phyloP scores from a whole-genome alignment of 768 basidiomycete genomes.

The Chiua virens region DNA sequence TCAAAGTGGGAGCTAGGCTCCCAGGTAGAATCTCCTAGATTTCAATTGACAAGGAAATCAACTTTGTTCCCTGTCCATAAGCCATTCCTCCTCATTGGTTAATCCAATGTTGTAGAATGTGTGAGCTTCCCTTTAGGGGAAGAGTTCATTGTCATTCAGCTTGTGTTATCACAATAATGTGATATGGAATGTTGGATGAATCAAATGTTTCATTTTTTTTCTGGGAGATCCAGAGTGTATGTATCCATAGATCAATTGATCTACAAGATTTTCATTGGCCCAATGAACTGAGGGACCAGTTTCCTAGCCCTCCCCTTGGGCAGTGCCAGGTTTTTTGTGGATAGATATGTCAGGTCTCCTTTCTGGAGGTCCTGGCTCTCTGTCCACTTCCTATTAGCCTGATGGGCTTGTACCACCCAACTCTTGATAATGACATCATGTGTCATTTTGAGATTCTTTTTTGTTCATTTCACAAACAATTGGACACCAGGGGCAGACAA shows the following conservation, averaged over 20 bases:
- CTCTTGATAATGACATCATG: conserved; percentile 40
- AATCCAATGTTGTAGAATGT: no score
- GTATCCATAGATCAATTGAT: no score
- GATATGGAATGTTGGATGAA: neutral
- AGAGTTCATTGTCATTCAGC: no score
- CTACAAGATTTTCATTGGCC: conserved; percentile 25
- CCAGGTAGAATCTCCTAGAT: no score
- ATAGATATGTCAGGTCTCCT: conserved; percentile 36
- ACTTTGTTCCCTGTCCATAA: no score
- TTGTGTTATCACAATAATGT: no score
- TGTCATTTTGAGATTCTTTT: conserved; percentile 24
- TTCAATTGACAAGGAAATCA: no score
- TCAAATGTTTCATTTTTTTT: neutral
- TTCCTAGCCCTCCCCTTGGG: conserved; percentile 36
- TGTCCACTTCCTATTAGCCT: conserved; percentile 26
- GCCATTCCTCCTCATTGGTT: no score
- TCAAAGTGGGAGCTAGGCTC: no score
- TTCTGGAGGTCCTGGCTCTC: conserved; percentile 11
- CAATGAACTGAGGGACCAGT: conserved; percentile 37
- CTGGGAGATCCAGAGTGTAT: neutral
- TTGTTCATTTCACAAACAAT: conserved; percentile 24
- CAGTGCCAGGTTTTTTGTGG: conserved; percentile 36
- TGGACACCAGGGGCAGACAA: conserved; percentile 15
- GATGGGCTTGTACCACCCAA: conserved; percentile 29
- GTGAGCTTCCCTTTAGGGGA: no score